Evolutionary conservation across 805 yeast species (phyloP), one percentile per base, ranked within the genome.

Genomic region (Metschnikowia picachoensis): DNA sequence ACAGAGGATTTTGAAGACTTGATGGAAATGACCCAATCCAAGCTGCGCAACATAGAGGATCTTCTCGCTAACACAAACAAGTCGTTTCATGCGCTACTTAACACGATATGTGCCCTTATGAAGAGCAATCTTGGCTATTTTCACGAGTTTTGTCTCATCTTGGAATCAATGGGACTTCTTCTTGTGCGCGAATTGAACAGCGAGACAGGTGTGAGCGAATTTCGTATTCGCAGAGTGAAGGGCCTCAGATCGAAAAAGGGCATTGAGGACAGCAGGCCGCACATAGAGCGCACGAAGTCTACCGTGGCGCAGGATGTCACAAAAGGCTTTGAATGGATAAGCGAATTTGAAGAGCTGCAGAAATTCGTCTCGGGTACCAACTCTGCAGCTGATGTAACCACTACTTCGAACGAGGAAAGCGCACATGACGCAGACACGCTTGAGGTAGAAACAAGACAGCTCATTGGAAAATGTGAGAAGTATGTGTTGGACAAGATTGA

Each of bases 111-210:
- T 15, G 57, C 56, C 30, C 58, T 70, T 41, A 60, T 62, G 43
- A 34, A 37, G 7, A 47, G 60, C 4, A 53, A 65, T 7, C 62
- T 57, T 47, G 61, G 59, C 6, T 64, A 54, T 41, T 66, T 82
- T 47, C 58, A 73, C 5, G 76, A 71, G 40, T 62, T 68, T 35
- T 83, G 91, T 47, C 68, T 77, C 39, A 66, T 85, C 3, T 67
- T 87, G 30, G 95, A 87, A 58, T 74, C 84, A 3, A 81, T 90
- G 73, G 97, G 97, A 0, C 69, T 90, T 39, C 72, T 89, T 32
- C 73, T 87, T 39, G 71, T 78, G 2, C 72, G 73, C 41, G 76
- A 74, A 35, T 33, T 42, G 10, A 41, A 53, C 28, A 44, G 47
- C 31, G 50, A 51, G n/a, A 51, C 51, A 15, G 62, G 62, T 10